phyloP scores from a whole-genome alignment of 2,329 filamentous ascomycete species.

The Acarospora socialis region DNA sequence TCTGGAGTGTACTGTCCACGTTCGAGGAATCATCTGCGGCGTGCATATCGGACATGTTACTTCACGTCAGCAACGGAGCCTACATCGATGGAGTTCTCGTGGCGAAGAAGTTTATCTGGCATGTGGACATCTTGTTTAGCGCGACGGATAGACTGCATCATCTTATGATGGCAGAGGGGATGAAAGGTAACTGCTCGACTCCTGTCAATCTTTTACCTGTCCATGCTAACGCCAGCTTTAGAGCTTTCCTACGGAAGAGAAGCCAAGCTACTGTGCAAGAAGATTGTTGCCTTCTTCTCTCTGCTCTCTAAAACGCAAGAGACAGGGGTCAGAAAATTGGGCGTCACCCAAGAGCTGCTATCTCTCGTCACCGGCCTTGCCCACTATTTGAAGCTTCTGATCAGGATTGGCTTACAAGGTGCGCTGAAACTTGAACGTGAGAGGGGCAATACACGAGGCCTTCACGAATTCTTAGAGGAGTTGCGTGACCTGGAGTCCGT shows the following conservation, averaged over 20 bases:
- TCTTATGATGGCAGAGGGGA: conserved; percentile 51
- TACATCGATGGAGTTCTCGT: conserved; percentile 92
- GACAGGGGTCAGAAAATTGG: conserved; percentile 73
- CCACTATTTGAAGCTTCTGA: conserved; percentile 93
- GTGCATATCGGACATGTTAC: conserved; percentile 96
- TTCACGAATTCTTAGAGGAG: conserved; percentile 72
- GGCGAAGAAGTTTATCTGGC: conserved; percentile 89
- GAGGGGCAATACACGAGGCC: conserved; percentile 54
- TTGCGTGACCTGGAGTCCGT: conserved; percentile 69
- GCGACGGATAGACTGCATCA: conserved; percentile 75
- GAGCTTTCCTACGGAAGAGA: conserved; percentile 85
- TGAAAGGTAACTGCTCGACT: conserved; percentile 51
- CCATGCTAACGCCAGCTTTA: conserved; percentile 24
- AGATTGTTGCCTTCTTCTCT: conserved; percentile 96
- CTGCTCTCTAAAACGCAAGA: conserved; percentile 90
- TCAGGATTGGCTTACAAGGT: conserved; percentile 90
- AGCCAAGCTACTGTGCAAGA: conserved; percentile 98
- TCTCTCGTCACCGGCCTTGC: conserved; percentile 90
- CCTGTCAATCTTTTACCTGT: conserved; percentile 1
- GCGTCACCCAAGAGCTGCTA: conserved; percentile 95
- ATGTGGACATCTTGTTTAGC: conserved; percentile 83
- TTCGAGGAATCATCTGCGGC: conserved; percentile 97
- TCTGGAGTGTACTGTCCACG: conserved; percentile 93
- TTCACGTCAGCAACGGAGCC: conserved; percentile 94
- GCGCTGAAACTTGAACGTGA: conserved; percentile 84